These are phyloP conservation scores for Leccinum obscurum DNA, from an alignment of 768 basidiomycete species.

Conservation along the genomic window DNA sequence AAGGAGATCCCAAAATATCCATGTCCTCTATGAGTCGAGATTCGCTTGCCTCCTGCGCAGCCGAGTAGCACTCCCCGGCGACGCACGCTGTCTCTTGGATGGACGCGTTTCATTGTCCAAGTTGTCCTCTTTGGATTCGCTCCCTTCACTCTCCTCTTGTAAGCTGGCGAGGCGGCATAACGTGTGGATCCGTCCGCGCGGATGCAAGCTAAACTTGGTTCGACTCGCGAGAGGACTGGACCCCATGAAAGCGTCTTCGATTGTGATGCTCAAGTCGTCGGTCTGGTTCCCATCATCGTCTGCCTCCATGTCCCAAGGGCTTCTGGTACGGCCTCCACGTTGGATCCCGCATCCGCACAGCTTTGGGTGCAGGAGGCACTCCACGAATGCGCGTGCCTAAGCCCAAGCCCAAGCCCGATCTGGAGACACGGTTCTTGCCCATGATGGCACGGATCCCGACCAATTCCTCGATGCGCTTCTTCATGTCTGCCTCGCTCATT, in stretches of 20 bases:
- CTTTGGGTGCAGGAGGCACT: constrained; percentile 36
- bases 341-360: constrained; percentile 24
- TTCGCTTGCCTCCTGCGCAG: constrained; percentile 3
- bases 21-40: constrained; percentile 30
- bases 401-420: constrained; percentile 27
- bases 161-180: constrained; percentile 24
- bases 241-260: constrained; percentile 20
- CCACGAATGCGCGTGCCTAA: background rate
- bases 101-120: constrained; percentile 16
- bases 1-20: constrained; percentile 26
- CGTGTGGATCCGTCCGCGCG: constrained; percentile 8
- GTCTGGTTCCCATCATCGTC: constrained; percentile 10
- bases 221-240: constrained; percentile 32
- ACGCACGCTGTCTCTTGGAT: constrained; percentile 24
- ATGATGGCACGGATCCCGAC: constrained; percentile 50
- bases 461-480: constrained; percentile 55
- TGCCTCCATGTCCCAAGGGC: constrained; percentile 29
- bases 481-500: constrained; percentile 46
- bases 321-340: constrained; percentile 20
- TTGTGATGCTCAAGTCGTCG: constrained; percentile 6
- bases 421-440: constrained; percentile 30
- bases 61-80: background rate
- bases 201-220: constrained; percentile 7
- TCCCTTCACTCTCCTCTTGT: constrained; percentile 29
- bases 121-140: constrained; percentile 10